Evolutionary conservation across 805 yeast species (phyloP).

Genomic region (Cyberlindnera euphorbiae): DNA sequence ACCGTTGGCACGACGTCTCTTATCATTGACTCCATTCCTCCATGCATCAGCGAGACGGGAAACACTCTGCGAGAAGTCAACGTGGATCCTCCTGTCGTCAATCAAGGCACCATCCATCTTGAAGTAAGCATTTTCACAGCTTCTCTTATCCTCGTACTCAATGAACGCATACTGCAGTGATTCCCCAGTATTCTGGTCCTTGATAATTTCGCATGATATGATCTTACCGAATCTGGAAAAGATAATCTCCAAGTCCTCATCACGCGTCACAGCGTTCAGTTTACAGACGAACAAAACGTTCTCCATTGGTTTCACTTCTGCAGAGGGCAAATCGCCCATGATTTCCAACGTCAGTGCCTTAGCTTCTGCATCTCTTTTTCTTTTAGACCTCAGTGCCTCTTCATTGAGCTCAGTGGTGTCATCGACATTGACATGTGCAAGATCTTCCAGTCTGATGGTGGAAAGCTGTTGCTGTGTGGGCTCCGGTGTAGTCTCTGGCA

Average conservation of each 20-base stretch:
- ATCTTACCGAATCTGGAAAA: conserved; percentile 61
- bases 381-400: conserved; percentile 22
- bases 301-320: conserved; percentile 57
- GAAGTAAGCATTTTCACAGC: conserved; percentile 58
- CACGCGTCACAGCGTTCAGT: conserved; percentile 56
- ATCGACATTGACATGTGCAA: conserved; percentile 19
- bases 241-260: conserved; percentile 48
- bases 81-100: conserved; percentile 60
- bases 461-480: conserved; percentile 33
- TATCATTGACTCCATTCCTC: conserved; percentile 17
- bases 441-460: conserved; percentile 25
- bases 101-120: conserved; percentile 59
- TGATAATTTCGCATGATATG: conserved; percentile 45
- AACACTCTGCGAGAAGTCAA: conserved; percentile 63
- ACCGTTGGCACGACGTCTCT: conserved; percentile 2
- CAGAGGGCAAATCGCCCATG: conserved; percentile 57
- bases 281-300: conserved; percentile 58
- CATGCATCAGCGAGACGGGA: conserved; percentile 24
- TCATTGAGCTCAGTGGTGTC: conserved; percentile 24
- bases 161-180: conserved; percentile 62
- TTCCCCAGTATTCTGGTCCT: conserved; percentile 42
- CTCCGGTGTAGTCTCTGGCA: conserved; percentile 31
- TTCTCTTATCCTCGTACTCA: conserved; percentile 42
- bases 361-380: conserved; percentile 37
- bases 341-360: conserved; percentile 60